Evolutionary conservation across 2,329 filamentous ascomycete species (phyloP), one percentile per base, ranked within the genome.

Genomic region (Penicillium sp.): DNA sequence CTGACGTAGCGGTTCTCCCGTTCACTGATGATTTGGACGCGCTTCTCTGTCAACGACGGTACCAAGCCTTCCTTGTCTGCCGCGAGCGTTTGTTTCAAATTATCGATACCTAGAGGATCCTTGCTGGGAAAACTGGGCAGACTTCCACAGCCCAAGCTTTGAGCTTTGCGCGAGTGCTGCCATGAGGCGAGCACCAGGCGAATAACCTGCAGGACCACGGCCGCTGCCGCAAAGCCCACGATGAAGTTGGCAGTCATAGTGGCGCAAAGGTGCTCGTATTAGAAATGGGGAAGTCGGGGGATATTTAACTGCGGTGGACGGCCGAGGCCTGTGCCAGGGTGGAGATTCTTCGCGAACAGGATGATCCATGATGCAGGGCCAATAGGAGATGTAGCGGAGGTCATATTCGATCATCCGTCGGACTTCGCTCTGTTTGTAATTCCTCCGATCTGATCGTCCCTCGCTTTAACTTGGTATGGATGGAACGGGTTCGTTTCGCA

Each of bases 121-220:
- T 65, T 62, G 43, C 45, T 46, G 0, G 68, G 67, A 36, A 63
- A 69, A 16, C 41, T 31, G 23, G 66, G 66, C 21, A 62, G 13
- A 4, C 49, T 29, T 6, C 56, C 60, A 48, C 68, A 70, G 38
- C 62, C 59, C 45, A 65, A 51, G 16, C 48, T 46, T 28, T 60
- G 61, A 10, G 65, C 66, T 42, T 62, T 65, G 15, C 61, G 62
- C 2, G 66, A 58, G 48, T 66, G 65, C 33, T 58, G 57, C 62
- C 65, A 62, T 49, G 56, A 59, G 5, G 58, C 49, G 23, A 65
- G 13, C n/a, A 61, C 44, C 23, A 59, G 45, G 13, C 59, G 65
- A 9, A 67, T 53, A 18, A 63, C 42, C 34, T 65, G 57, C 10
- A 69, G 56, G 44, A 56, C 54, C 45, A 62, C 47, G 33, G 63